Evolutionary conservation across 116 monocot genomes (phyloP).

Genomic region (Cymodocea nodosa): DNA sequence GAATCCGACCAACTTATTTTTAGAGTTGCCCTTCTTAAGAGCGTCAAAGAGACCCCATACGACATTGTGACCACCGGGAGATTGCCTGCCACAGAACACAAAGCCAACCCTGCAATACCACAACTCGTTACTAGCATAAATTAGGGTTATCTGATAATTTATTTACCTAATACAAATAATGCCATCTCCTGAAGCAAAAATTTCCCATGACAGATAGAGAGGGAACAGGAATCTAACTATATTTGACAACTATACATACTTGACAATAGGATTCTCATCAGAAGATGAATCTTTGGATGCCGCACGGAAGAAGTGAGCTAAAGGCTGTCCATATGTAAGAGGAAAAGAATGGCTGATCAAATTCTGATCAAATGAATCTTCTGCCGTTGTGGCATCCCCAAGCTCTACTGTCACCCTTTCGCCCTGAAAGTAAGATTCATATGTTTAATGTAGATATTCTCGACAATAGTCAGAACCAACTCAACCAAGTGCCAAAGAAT

Average conservation of each 20-base stretch:
- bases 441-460: no score
- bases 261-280: conserved; percentile 48
- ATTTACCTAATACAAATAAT: no score
- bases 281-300: conserved; percentile 47
- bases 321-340: conserved; percentile 73
- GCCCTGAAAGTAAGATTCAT: conserved; percentile 21
- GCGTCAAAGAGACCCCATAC: conserved; percentile 64
- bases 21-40: conserved; percentile 43
- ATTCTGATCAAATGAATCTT: conserved; percentile 57
- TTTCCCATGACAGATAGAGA: no score
- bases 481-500: no score
- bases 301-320: conserved; percentile 63
- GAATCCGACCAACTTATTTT: conserved; percentile 54
- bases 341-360: conserved; percentile 67
- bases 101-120: conserved; percentile 57
- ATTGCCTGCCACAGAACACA: conserved; percentile 76
- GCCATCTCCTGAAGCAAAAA: no score
- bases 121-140: background rate
- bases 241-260: conserved; percentile 8
- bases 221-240: no score
- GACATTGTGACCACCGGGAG: conserved; percentile 89
- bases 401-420: conserved; percentile 72
- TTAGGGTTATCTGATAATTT: no score
- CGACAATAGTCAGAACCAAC: no score
- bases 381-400: conserved; percentile 55